phyloP scores from a whole-genome alignment of 2,329 filamentous ascomycete species.

The Calonectria montana region DNA sequence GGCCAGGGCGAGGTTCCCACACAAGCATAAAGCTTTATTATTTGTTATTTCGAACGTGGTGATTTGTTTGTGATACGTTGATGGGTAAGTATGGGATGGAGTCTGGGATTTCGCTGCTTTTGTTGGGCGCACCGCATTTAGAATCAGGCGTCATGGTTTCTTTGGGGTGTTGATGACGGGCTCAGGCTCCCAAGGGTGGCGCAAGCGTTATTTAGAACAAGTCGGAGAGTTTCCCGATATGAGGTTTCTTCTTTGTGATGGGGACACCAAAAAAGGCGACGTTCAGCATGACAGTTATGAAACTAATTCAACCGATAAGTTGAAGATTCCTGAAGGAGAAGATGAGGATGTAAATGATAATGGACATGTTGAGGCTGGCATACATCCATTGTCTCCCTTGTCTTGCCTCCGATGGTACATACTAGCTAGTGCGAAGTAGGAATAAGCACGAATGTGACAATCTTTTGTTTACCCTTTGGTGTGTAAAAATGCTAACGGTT shows the following conservation, averaged over 20 bases:
- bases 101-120: constrained; percentile 29
- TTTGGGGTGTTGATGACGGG: constrained; percentile 35
- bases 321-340: constrained; percentile 29
- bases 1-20: constrained; percentile 30
- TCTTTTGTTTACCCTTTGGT: neutral
- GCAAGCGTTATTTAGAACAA: constrained; percentile 28
- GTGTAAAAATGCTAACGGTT: neutral
- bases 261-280: constrained; percentile 37
- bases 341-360: constrained; percentile 21
- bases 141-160: constrained; percentile 27
- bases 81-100: constrained; percentile 9
- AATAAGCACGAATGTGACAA: neutral
- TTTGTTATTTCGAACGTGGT: neutral
- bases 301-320: constrained; percentile 36
- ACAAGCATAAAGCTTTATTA: constrained; percentile 26
- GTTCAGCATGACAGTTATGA: constrained; percentile 40
- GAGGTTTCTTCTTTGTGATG: constrained; percentile 26
- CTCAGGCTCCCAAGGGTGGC: constrained; percentile 32
- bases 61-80: constrained; percentile 14
- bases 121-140: constrained; percentile 37
- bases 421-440: constrained; percentile 17
- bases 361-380: constrained; percentile 15
- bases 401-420: constrained; percentile 23
- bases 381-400: constrained; percentile 16
- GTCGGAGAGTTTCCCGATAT: constrained; percentile 21